Evolutionary conservation across 2,329 filamentous ascomycete species (phyloP).

Genomic region (Fusarium xylarioides): DNA sequence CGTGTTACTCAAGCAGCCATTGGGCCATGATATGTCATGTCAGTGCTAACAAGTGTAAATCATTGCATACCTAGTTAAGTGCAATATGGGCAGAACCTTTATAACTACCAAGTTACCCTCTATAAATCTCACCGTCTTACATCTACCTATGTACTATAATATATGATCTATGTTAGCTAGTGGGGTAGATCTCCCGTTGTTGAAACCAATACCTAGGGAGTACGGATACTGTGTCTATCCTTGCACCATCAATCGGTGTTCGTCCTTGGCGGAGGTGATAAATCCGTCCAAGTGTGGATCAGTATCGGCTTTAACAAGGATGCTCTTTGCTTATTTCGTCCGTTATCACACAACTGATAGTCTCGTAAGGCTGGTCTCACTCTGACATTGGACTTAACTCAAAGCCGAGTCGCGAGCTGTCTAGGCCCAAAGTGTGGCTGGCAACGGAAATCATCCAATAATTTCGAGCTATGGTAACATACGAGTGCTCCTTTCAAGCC

Average conservation of each 20-base stretch:
- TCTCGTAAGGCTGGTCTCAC: slow-evolving; percentile 10
- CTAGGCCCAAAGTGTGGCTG: slow-evolving; percentile 7
- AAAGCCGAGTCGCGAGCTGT: slow-evolving; percentile 39
- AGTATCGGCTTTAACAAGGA: not conserved
- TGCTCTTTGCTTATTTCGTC: not conserved
- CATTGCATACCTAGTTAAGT: not conserved
- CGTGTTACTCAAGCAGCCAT: not conserved
- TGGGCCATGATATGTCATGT: not conserved
- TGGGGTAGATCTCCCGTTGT: not conserved
- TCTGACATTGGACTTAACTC: slow-evolving; percentile 34
- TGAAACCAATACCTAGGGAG: not conserved
- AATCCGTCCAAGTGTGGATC: not conserved
- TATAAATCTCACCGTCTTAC: not conserved
- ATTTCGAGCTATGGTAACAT: not conserved
- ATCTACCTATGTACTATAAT: not conserved
- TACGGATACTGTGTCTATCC: not conserved
- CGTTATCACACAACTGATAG: not conserved
- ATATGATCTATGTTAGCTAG: not conserved
- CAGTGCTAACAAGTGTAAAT: not conserved
- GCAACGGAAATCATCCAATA: slow-evolving; percentile 4
- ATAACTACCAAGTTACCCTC: not conserved
- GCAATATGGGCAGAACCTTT: not conserved
- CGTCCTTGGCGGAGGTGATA: not conserved
- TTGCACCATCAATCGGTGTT: not conserved
- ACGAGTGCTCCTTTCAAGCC: not conserved